Base-by-base conservation (phyloP, 140 eudicot species). In the Cichorium intybus region DNA sequence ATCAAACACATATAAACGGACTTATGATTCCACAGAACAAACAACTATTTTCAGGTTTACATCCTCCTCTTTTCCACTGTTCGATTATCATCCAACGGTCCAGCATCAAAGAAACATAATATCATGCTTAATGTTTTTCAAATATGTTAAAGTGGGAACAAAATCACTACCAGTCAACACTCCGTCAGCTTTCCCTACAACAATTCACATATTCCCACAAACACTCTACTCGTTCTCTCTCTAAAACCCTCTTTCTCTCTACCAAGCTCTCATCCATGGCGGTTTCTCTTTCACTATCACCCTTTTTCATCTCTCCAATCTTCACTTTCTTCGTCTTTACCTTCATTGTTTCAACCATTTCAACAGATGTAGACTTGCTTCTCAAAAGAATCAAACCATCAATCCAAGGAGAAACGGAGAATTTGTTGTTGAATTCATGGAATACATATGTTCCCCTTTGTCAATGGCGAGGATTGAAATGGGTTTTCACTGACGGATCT, bases 401-500 rank as follows among this genome's bases (percentile, higher is more conserved):
- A 8, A 69, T 92, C 28, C 87, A 77, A 51, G 98, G 96, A 2
- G 35, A 66, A 18, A 43, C 84, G 2, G 78, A 77, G 3, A 92
- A 88, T 49, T 24, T 85, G 7, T 20, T 85, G 6, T 21, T 92
- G n/a, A 65, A 69, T 24, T 74, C 96, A 28, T 92, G 98, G 98
- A 88, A 85, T 28, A 64, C 76, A 7, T 73, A 86, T 5, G 74
- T 75, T 0, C 98, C 98, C 0, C 80, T 92, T 16, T 92, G 98
- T 55, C 98, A 92, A 78, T 92, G 98, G 98, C 49, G 85, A 12
- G 98, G 98, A 2, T 66, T 88, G 0, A 92, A 92, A 70, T 92
- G 95, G 95, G 78, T 75, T 11, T 81, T 66, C 80, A 64, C 74
- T 0, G 34, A 83, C 34, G 89, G 84, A 26, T 15, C 95, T 37